phyloP scores from a whole-genome alignment of 2,329 filamentous ascomycete species.

The Akanthomyces uredinophilus region DNA sequence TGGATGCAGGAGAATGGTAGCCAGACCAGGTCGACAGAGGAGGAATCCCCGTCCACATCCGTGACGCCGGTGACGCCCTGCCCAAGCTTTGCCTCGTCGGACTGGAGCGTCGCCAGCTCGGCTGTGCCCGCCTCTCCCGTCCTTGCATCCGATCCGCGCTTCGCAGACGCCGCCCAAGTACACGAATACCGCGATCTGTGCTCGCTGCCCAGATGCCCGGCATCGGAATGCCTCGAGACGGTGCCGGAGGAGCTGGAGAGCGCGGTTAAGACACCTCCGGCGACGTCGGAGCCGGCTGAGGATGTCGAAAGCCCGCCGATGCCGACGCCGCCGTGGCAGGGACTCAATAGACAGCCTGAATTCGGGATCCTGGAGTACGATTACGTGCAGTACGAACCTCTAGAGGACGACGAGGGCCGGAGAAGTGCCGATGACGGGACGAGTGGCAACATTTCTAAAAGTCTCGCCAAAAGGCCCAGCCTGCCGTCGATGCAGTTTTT shows the following conservation, averaged over 20 bases:
- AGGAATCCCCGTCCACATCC: too few relatives aligned
- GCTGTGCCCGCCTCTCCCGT: background rate
- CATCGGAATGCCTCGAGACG: background rate
- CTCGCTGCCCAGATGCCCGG: background rate
- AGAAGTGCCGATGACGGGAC: background rate
- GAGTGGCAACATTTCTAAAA: background rate
- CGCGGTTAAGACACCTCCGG: background rate
- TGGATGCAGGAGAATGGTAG: background rate
- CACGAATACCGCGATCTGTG: background rate
- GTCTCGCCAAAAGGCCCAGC: conserved; percentile 15
- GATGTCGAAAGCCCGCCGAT: too few relatives aligned
- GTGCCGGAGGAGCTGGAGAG: conserved; percentile 2
- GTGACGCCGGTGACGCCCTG: conserved; percentile 13
- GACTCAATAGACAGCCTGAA: background rate
- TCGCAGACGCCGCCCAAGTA: background rate
- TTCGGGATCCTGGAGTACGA: background rate
- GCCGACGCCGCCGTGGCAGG: background rate
- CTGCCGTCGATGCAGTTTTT: conserved; percentile 25
- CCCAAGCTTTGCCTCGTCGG: conserved; percentile 15
- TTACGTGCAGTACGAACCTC: background rate
- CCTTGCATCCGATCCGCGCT: background rate
- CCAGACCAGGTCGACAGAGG: too few relatives aligned
- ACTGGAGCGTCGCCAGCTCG: conserved; percentile 8
- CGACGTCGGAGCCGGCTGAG: background rate
- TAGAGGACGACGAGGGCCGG: background rate